Percentiles rank a stretch among this genome's conserved stretches.
These are phyloP conservation scores for Boletus patriciae DNA, from an alignment of 768 basidiomycete genomes.

Conservation along the genomic window DNA sequence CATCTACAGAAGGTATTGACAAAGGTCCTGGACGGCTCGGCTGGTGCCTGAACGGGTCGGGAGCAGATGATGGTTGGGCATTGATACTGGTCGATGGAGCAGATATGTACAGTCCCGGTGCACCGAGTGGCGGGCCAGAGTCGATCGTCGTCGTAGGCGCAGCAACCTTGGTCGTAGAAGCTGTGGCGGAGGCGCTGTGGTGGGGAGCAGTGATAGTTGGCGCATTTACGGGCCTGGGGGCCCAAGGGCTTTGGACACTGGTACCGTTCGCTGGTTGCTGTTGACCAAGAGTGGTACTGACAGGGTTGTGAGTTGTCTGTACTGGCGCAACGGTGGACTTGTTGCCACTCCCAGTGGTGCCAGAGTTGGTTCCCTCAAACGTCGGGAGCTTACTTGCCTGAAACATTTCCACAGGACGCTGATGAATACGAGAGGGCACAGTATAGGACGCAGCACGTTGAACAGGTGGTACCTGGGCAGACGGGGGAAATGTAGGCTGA, in stretches of 20 bases:
- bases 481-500: conserved; percentile 15
- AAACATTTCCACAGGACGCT: conserved; percentile 25
- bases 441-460: conserved; percentile 24
- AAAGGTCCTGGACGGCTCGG: conserved; percentile 17
- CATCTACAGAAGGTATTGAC: conserved; percentile 17
- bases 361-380: background rate
- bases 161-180: conserved; percentile 9
- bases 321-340: conserved; percentile 7
- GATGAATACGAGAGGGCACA: conserved; percentile 22
- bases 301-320: conserved; percentile 8
- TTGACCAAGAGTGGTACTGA: conserved; percentile 3
- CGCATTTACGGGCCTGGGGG: conserved; percentile 12
- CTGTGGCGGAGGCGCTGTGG: conserved; percentile 1
- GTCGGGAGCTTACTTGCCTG: conserved; percentile 21
- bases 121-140: conserved; percentile 7
- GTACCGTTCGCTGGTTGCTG: conserved; percentile 9
- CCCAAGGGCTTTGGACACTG: conserved; percentile 4
- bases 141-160: background rate
- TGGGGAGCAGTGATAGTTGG: conserved; percentile 1
- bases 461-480: conserved; percentile 5
- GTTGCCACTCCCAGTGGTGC: background rate
- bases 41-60: conserved; percentile 24
- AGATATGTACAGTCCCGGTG: conserved; percentile 10
- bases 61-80: conserved; percentile 9
- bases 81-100: conserved; percentile 1